Percentiles rank a stretch among this genome's conserved stretches.
Evolutionary conservation across 2,329 filamentous ascomycete genomes (phyloP).

Genomic region (Scedosporium dehoogii): DNA sequence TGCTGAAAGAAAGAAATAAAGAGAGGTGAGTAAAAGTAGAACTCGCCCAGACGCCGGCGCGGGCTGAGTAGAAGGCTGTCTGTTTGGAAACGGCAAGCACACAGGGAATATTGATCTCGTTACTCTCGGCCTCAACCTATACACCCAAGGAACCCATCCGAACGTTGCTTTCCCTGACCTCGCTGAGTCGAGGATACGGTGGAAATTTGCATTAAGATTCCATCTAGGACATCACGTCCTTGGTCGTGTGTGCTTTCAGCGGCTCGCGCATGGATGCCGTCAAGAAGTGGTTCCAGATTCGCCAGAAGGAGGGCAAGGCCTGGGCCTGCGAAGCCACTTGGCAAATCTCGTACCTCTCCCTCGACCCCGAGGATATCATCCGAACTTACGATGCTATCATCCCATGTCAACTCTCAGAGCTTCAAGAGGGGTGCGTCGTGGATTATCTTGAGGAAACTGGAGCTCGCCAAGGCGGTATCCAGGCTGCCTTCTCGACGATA

Average conservation of each 20-base stretch:
- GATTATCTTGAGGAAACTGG: too few relatives aligned
- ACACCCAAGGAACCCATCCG: slow-evolving; percentile 82
- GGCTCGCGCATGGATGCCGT: slow-evolving; percentile 94
- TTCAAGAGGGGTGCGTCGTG: slow-evolving; percentile 33
- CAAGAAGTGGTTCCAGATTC: slow-evolving; percentile 76
- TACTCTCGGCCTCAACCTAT: slow-evolving; percentile 84
- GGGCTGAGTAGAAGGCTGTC: slow-evolving; percentile 84
- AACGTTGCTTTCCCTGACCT: slow-evolving; percentile 89
- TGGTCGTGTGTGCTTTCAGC: slow-evolving; percentile 83
- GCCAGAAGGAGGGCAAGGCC: slow-evolving; percentile 48
- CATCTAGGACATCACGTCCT: slow-evolving; percentile 78
- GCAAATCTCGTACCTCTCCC: slow-evolving; percentile 83
- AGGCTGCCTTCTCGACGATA: too few relatives aligned
- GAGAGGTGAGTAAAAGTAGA: too few relatives aligned
- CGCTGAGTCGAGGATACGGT: slow-evolving; percentile 75
- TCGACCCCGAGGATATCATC: slow-evolving; percentile 89
- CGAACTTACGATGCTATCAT: slow-evolving; percentile 98
- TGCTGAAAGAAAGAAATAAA: too few relatives aligned
- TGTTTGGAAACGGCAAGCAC: slow-evolving; percentile 91
- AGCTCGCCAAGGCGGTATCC: too few relatives aligned
- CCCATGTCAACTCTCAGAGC: slow-evolving; percentile 90
- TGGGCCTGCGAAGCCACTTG: slow-evolving; percentile 64
- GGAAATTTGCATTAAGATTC: slow-evolving; percentile 90
- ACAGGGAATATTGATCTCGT: slow-evolving; percentile 95
- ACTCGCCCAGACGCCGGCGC: slow-evolving; percentile 90